A percentile compares a stretch with the other conserved stretches of the same genome.
Conservation (phyloP, 2,329 filamentous ascomycete species). For the Xylaria hypoxylon region DNA sequence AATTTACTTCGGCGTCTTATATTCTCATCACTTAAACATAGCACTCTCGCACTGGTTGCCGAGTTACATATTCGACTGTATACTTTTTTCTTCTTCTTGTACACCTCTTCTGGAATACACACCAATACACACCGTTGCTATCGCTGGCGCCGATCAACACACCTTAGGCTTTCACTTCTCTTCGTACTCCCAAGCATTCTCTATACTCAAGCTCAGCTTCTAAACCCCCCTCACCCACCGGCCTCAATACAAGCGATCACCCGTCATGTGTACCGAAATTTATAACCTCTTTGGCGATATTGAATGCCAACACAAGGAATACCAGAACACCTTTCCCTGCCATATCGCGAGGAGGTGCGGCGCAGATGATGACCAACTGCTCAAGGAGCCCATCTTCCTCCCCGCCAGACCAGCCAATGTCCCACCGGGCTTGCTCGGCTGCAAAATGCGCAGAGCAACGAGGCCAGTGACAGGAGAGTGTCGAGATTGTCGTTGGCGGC, state of each 20-base stretch:
- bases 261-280: slow-evolving; percentile 52
- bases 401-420: slow-evolving; percentile 40
- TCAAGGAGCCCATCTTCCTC: slow-evolving; percentile 42
- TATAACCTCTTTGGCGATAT: slow-evolving; percentile 44
- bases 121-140: not conserved
- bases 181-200: not conserved
- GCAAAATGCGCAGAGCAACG: slow-evolving; percentile 39
- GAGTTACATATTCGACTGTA: slow-evolving; percentile 1
- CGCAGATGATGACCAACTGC: slow-evolving; percentile 40
- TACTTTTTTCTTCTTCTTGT: not conserved
- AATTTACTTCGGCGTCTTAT: slow-evolving; percentile 4
- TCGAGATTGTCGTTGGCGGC: slow-evolving; percentile 18
- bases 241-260: not conserved
- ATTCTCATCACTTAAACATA: not conserved
- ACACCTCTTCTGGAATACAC: not conserved
- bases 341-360: slow-evolving; percentile 42
- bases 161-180: not conserved
- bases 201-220: not conserved
- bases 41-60: slow-evolving; percentile 21
- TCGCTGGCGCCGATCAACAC: not conserved
- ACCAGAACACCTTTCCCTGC: slow-evolving; percentile 53
- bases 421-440: slow-evolving; percentile 40
- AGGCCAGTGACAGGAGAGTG: slow-evolving; percentile 44
- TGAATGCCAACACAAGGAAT: slow-evolving; percentile 50
- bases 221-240: not conserved